These are phyloP conservation scores for Eruca vesicaria DNA, from an alignment of 441 rosid species.

Conservation along the genomic window DNA sequence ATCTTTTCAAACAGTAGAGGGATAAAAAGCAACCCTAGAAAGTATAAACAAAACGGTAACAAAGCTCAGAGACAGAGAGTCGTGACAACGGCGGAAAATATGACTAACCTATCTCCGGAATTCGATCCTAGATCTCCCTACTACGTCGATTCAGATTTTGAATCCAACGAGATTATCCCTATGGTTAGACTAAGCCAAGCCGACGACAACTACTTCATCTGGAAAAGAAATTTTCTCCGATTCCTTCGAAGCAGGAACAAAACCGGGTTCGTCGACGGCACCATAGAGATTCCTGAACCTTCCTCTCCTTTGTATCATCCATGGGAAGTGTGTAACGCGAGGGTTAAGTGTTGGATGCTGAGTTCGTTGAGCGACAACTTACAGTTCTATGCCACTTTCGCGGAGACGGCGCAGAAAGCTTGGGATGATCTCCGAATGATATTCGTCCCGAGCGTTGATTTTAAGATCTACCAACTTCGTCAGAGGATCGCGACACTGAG, in stretches of 20 bases:
- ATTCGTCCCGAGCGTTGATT: neutral
- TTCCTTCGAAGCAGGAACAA: neutral
- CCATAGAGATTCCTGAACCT: neutral
- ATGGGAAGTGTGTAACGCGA: neutral
- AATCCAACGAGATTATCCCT: neutral
- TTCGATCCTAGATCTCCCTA: neutral
- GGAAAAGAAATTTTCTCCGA: neutral
- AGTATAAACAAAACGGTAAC: neutral
- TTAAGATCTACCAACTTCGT: slow-evolving; percentile 9
- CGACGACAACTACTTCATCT: neutral
- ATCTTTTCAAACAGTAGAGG: neutral
- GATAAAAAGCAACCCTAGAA: neutral
- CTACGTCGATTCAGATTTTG: neutral
- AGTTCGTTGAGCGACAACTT: neutral
- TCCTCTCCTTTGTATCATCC: neutral
- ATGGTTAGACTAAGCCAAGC: neutral
- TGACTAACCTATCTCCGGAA: neutral
- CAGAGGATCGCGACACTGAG: neutral
- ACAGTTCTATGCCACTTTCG: neutral
- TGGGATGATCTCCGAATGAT: neutral
- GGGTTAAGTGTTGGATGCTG: neutral
- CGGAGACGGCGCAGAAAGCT: neutral
- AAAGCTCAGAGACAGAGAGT: neutral
- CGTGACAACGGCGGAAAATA: neutral
- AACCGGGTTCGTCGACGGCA: neutral